phyloP scores from a whole-genome alignment of 164 flowering plant species.

The Dillenia suffruticosa region DNA sequence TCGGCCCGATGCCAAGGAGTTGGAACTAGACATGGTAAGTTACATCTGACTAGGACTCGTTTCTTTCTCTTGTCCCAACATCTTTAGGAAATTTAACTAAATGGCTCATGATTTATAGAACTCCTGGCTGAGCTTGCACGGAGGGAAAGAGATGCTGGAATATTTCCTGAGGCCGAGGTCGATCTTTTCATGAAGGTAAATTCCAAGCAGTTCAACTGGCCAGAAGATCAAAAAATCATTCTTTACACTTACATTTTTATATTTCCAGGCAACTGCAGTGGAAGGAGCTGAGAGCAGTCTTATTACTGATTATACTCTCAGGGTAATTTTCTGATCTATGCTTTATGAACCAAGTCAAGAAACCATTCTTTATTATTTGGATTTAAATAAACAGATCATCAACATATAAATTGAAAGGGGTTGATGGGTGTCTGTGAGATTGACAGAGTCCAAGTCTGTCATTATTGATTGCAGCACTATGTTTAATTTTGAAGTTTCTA shows the following conservation, averaged over 20 bases:
- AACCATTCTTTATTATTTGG: too few relatives aligned
- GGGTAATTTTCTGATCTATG: conserved; percentile 33
- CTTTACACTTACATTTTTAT: background rate
- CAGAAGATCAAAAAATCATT: background rate
- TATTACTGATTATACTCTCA: conserved; percentile 87
- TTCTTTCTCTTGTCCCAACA: too few relatives aligned
- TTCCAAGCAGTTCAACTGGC: background rate
- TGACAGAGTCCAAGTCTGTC: too few relatives aligned
- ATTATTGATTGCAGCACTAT: too few relatives aligned
- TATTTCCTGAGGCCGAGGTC: conserved; percentile 83
- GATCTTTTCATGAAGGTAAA: conserved; percentile 96
- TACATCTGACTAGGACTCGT: background rate
- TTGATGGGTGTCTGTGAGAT: too few relatives aligned
- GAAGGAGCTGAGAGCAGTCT: conserved; percentile 84
- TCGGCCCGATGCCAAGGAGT: conserved; percentile 96
- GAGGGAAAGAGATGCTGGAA: conserved; percentile 83
- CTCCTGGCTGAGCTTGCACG: conserved; percentile 77
- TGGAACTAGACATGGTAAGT: conserved; percentile 80
- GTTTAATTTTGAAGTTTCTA: too few relatives aligned
- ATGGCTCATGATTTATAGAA: conserved; percentile 25
- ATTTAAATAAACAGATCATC: too few relatives aligned
- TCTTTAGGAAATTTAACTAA: too few relatives aligned
- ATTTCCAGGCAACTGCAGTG: conserved; percentile 72
- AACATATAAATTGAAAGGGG: too few relatives aligned
- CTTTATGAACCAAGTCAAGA: too few relatives aligned